A percentile compares a stretch with the other conserved stretches of the same genome.
Conservation (phyloP, 305 asterid species). For the Fraxinus floribunda region DNA sequence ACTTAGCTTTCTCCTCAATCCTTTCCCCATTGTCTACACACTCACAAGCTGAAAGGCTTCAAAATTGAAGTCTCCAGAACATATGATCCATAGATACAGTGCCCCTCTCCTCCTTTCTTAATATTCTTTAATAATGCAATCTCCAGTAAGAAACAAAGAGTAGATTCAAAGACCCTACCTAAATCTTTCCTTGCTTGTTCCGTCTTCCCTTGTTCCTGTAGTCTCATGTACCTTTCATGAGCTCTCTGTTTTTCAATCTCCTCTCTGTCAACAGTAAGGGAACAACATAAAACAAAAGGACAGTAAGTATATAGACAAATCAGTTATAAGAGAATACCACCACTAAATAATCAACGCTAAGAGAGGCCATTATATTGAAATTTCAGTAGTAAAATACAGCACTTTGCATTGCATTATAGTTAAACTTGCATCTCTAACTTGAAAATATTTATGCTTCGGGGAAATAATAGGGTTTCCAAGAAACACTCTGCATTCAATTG, state of each 20-base stretch:
- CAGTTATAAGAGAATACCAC: not conserved
- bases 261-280: constrained; percentile 38
- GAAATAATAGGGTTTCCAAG: not conserved
- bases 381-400: not conserved
- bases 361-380: not conserved
- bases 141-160: not conserved
- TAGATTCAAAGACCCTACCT: constrained; percentile 26
- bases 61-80: not conserved
- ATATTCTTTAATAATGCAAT: not conserved
- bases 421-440: not conserved
- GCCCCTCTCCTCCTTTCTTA: not conserved
- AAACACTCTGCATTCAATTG: not conserved
- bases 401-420: not conserved
- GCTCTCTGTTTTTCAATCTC: constrained; percentile 62
- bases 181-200: constrained; percentile 64
- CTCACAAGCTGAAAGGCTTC: not conserved
- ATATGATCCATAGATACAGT: not conserved
- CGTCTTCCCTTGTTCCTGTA: constrained; percentile 72
- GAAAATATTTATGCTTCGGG: not conserved
- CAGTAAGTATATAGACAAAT: not conserved
- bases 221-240: constrained; percentile 63
- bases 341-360: not conserved
- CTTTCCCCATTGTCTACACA: not conserved
- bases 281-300: not conserved
- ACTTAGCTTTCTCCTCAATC: not conserved